Percentiles rank a stretch among this genome's conserved stretches.
Evolutionary conservation across 495 filamentous ascomycete species (phyloP).

Genomic region (Penicillium steckii): DNA sequence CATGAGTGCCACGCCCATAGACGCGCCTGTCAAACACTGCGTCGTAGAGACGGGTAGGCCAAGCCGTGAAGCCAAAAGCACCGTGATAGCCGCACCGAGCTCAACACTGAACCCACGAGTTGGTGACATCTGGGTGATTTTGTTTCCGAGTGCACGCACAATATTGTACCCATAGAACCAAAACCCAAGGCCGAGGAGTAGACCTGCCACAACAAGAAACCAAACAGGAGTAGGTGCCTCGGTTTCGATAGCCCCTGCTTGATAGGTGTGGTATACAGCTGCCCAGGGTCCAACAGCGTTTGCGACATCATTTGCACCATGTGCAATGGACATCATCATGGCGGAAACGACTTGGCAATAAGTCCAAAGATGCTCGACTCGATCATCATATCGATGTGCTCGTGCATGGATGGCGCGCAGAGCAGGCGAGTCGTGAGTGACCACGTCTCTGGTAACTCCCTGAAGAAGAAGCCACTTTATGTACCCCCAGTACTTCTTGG

Average conservation of each 20-base stretch:
- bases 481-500: slow-evolving; percentile 38
- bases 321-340: slow-evolving; percentile 67
- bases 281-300: slow-evolving; percentile 71
- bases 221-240: slow-evolving; percentile 61
- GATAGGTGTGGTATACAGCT: slow-evolving; percentile 58
- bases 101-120: slow-evolving; percentile 69
- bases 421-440: slow-evolving; percentile 44
- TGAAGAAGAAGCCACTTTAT: slow-evolving; percentile 51
- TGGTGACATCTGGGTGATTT: slow-evolving; percentile 66
- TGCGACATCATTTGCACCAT: slow-evolving; percentile 73
- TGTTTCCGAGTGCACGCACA: slow-evolving; percentile 67
- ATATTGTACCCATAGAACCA: slow-evolving; percentile 75
- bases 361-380: slow-evolving; percentile 67
- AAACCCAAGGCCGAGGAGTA: slow-evolving; percentile 58
- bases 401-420: slow-evolving; percentile 58
- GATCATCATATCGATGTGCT: slow-evolving; percentile 65
- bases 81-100: slow-evolving; percentile 66
- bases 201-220: slow-evolving; percentile 61
- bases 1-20: slow-evolving; percentile 39
- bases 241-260: slow-evolving; percentile 38
- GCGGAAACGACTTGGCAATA: slow-evolving; percentile 70
- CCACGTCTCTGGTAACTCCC: slow-evolving; percentile 60
- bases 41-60: slow-evolving; percentile 42
- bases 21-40: slow-evolving; percentile 39
- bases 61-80: slow-evolving; percentile 63